Base-by-base conservation (phyloP, 768 basidiomycete genomes). In the Russula griseocarnosa region DNA sequence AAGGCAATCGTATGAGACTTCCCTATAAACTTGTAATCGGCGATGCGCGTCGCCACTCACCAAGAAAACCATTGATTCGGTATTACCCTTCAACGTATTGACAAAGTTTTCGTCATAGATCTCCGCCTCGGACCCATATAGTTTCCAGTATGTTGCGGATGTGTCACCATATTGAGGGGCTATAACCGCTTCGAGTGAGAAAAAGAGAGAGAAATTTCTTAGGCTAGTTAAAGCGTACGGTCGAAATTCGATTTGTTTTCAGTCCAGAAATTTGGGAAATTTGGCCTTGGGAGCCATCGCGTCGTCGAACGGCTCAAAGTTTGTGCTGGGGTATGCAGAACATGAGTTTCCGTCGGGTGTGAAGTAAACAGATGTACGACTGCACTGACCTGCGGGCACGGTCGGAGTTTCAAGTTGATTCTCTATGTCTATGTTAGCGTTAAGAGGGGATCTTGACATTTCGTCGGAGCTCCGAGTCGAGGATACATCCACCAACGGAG, bases 1-100 rank as follows among this genome's bases (percentile, higher is more conserved):
- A n/a, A 49, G 4, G 28, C 13, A 36, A 49, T 42, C 1, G 28
- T 49, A 49, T 50, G 47, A 24, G 38, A 18, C 13, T 36, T 16
- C 9, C 11, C 22, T 13, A 11, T 22, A 10, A 22, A 47, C 22
- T 0, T 20, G 10, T 4, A 46, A 46, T 46, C n/a, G 3, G 20
- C n/a, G 10, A 46, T 10, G 44, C n/a, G n/a, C 2, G 5, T 47
- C 42, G 13, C 7, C 4, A 44, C 68, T 51, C 55, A 69, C 68
- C 51, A 69, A n/a, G 26, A 69, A 51, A 13, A 69, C 51, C 60
- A 69, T 69, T 3, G 58, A 69, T 36, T n/a, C 5, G 7, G 62
- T 69, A 40, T 69, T 58, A 3, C 66, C 60, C 24, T 13, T 54
- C 40, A 69, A 46, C 20, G 26, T 68, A 0, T 69, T 53, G 20